Evolutionary conservation across 2,329 filamentous ascomycete species (phyloP).

Genomic region (Raffaelea arxii): DNA sequence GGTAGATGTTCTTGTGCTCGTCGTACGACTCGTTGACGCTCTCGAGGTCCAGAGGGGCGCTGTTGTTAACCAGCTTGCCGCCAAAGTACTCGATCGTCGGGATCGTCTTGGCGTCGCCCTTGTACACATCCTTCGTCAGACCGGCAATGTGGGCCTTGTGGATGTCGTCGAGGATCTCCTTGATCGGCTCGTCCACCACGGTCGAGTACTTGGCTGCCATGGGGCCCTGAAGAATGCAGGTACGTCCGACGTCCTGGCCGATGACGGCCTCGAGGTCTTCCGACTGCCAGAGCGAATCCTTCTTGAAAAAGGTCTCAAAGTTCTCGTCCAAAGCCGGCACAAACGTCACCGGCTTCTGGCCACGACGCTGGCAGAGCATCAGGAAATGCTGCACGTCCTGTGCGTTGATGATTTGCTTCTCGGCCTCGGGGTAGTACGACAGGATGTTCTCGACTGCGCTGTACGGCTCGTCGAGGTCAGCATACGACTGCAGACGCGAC

Average conservation of each 20-base stretch:
- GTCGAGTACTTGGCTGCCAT: conserved; percentile 87
- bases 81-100: conserved; percentile 93
- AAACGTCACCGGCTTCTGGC: conserved; percentile 94
- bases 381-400: conserved; percentile 98
- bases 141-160: conserved; percentile 79
- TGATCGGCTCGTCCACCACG: conserved; percentile 83
- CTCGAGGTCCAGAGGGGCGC: conserved; percentile 69
- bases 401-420: conserved; percentile 88
- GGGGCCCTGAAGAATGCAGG: conserved; percentile 92
- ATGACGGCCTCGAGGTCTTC: conserved; percentile 95
- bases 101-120: conserved; percentile 60
- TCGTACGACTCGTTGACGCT: conserved; percentile 72
- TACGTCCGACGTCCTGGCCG: conserved; percentile 88
- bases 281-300: conserved; percentile 98
- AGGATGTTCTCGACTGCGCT: conserved; percentile 69
- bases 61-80: conserved; percentile 66
- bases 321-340: conserved; percentile 92
- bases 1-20: conserved; percentile 70
- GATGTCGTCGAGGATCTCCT: conserved; percentile 86
- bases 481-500: conserved; percentile 81
- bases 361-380: conserved; percentile 78
- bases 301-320: conserved; percentile 99
- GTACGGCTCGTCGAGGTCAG: conserved; percentile 78
- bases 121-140: conserved; percentile 72
- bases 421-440: conserved; percentile 73